Evolutionary conservation across 805 yeast genomes (phyloP).

Genomic region (Jamesozyma piceae): DNA sequence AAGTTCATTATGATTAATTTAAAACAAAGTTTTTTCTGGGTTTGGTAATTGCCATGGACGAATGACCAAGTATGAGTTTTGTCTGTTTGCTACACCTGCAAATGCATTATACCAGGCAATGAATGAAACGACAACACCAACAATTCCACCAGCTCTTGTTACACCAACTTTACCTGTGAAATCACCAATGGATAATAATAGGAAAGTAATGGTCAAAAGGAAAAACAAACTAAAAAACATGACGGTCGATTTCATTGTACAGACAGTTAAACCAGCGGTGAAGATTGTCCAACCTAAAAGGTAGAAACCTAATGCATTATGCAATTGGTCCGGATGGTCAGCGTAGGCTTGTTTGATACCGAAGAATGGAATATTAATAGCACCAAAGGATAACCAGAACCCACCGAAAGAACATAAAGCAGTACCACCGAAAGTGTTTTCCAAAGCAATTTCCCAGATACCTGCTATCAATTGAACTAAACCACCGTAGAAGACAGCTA

Average conservation of each 20-base stretch:
- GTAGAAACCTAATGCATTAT: slow-evolving; percentile 49
- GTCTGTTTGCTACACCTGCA: slow-evolving; percentile 57
- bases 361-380: slow-evolving; percentile 49
- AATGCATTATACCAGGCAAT: slow-evolving; percentile 64
- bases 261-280: slow-evolving; percentile 43
- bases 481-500: slow-evolving; percentile 59
- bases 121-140: slow-evolving; percentile 54
- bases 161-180: slow-evolving; percentile 36
- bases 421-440: slow-evolving; percentile 60
- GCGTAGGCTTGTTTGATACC: slow-evolving; percentile 49
- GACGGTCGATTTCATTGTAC: slow-evolving; percentile 56
- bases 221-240: slow-evolving; percentile 52
- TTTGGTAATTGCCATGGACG: slow-evolving; percentile 29
- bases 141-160: slow-evolving; percentile 51
- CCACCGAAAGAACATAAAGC: slow-evolving; percentile 58
- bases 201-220: slow-evolving; percentile 44
- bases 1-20: not conserved
- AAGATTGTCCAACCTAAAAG: slow-evolving; percentile 56
- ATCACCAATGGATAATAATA: slow-evolving; percentile 45
- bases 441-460: slow-evolving; percentile 54
- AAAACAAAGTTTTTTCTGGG: slow-evolving; percentile 12
- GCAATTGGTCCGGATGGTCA: slow-evolving; percentile 29
- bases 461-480: slow-evolving; percentile 52
- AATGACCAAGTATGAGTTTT: slow-evolving; percentile 39
- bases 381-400: slow-evolving; percentile 60